Conservation (phyloP, 768 basidiomycete genomes). For the Serendipita sp. region DNA sequence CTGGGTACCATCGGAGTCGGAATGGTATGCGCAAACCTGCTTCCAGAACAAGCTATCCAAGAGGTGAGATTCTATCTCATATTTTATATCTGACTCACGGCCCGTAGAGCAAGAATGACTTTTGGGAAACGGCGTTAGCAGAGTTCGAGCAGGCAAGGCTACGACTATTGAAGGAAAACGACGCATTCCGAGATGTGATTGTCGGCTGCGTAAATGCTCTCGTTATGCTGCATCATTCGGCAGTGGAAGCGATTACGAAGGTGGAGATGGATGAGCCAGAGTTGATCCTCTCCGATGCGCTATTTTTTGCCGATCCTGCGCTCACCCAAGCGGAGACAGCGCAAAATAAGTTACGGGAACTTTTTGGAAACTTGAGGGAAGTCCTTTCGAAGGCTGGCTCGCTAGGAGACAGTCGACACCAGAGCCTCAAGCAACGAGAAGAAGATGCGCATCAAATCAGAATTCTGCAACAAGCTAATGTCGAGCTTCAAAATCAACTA, state of each 20-base stretch:
- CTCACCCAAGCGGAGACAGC: conserved; percentile 35
- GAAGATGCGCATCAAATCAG: conserved; percentile 12
- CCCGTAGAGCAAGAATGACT: conserved; percentile 30
- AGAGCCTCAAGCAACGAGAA: conserved; percentile 2
- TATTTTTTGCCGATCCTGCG: conserved; percentile 23
- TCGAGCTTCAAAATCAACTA: conserved; percentile 11
- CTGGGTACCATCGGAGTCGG: conserved; percentile 35
- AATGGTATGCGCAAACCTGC: conserved; percentile 24
- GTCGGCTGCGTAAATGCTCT: conserved; percentile 51
- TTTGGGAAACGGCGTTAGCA: conserved; percentile 51
- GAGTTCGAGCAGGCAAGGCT: conserved; percentile 54
- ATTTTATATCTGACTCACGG: neutral
- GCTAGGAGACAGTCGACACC: conserved; percentile 14
- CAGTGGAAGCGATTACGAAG: conserved; percentile 31
- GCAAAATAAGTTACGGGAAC: conserved; percentile 30
- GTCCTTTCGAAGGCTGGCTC: conserved; percentile 18
- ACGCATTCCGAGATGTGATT: conserved; percentile 41
- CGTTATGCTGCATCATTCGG: conserved; percentile 26
- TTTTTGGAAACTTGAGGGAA: conserved; percentile 29
- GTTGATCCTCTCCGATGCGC: conserved; percentile 34
- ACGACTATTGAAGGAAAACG: conserved; percentile 49
- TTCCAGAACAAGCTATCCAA: neutral
- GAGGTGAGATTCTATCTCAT: conserved; percentile 18
- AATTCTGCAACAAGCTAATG: conserved; percentile 18
- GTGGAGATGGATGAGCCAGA: conserved; percentile 30